These are phyloP conservation scores for Tolypocladium ovalisporum DNA, from an alignment of 2,329 filamentous ascomycete species.

Conservation along the genomic window DNA sequence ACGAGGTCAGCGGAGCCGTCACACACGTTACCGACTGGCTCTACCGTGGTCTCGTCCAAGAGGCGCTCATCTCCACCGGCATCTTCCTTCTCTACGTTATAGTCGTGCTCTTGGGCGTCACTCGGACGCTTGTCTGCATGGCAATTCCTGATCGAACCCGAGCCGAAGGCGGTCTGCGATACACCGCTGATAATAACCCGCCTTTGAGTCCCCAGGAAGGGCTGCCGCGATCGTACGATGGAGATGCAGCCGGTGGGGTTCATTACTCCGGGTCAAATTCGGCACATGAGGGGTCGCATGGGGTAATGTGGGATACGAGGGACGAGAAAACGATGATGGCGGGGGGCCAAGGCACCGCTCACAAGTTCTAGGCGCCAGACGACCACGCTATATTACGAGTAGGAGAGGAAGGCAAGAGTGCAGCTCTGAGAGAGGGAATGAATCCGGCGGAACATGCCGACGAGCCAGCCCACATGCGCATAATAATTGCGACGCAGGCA, in stretches of 20 bases:
- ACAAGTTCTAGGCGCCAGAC: neutral
- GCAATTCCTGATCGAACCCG: conserved; percentile 42
- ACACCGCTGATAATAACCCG: conserved; percentile 18
- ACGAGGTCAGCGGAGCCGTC: conserved; percentile 73
- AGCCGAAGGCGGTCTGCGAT: conserved; percentile 42
- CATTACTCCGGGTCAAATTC: neutral
- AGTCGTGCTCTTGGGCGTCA: conserved; percentile 62
- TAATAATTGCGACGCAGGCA: neutral
- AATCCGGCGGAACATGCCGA: neutral
- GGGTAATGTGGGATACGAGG: neutral
- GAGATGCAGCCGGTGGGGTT: neutral
- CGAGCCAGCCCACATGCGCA: neutral
- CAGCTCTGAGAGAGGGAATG: neutral
- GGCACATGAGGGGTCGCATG: neutral
- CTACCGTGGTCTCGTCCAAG: conserved; percentile 55
- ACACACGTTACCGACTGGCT: conserved; percentile 58
- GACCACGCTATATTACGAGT: neutral
- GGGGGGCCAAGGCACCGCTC: neutral
- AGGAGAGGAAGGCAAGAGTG: neutral
- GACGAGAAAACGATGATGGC: neutral
- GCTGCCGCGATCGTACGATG: neutral
- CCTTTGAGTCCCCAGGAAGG: conserved; percentile 12
- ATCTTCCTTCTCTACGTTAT: conserved; percentile 70
- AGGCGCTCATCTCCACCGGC: conserved; percentile 68
- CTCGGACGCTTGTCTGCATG: conserved; percentile 54